A percentile compares a stretch with the other conserved stretches of the same genome.
phyloP scores from a whole-genome alignment of 176 grass and related monocot species.

The Avena insularis region DNA sequence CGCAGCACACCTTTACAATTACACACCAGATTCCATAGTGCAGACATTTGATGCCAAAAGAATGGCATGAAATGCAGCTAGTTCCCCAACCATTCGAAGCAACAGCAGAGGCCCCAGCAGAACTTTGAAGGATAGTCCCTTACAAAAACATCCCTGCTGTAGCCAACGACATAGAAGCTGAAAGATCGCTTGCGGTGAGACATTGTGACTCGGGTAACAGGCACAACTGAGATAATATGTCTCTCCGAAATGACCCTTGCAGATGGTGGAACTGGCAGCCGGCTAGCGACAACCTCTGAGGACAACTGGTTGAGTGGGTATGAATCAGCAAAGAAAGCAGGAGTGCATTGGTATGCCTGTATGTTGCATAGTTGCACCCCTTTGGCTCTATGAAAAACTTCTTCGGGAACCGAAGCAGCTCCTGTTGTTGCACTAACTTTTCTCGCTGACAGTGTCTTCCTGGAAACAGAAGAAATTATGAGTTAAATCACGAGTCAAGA shows the following conservation, averaged over 20 bases:
- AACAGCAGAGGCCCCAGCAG: constrained; percentile 89
- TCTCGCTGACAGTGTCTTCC: constrained; percentile 68
- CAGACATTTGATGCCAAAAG: background rate
- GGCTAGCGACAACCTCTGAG: constrained; percentile 71
- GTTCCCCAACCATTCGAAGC: constrained; percentile 77
- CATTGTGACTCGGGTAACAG: constrained; percentile 87
- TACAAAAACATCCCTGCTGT: constrained; percentile 75
- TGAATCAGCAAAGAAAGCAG: constrained; percentile 92
- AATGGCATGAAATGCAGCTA: constrained; percentile 26
- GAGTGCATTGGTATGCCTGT: constrained; percentile 91
- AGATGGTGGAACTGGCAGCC: constrained; percentile 63
- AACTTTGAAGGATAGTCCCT: constrained; percentile 82
- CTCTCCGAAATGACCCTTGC: constrained; percentile 81
- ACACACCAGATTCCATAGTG: background rate
- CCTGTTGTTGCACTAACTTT: constrained; percentile 77
- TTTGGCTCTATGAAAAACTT: constrained; percentile 82
- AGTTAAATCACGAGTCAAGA: constrained; percentile 9
- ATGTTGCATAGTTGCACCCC: constrained; percentile 91
- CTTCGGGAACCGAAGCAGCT: constrained; percentile 82
- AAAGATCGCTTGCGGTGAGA: constrained; percentile 58
- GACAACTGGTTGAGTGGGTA: constrained; percentile 88
- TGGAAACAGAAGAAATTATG: constrained; percentile 39
- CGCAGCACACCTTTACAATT: background rate
- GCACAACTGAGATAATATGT: constrained; percentile 82
- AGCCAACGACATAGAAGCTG: constrained; percentile 80